phyloP scores from a whole-genome alignment of 1,284 basidiomycete genomes.

The Anthracocystis setariae region DNA sequence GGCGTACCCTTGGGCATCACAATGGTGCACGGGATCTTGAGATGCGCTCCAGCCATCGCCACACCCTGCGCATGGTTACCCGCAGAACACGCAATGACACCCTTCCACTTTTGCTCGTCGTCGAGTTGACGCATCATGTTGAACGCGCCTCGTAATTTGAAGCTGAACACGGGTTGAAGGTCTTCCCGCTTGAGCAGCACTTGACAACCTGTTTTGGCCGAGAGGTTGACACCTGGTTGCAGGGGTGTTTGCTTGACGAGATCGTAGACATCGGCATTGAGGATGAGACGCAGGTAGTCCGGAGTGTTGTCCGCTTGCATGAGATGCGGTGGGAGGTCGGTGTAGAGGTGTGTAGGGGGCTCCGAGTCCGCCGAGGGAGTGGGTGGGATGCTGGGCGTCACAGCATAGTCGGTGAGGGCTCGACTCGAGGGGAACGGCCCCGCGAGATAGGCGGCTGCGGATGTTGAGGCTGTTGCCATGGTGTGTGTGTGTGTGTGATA shows the following conservation, averaged over 20 bases:
- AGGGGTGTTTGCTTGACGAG: conserved; percentile 92
- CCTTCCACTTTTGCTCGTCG: conserved; percentile 92
- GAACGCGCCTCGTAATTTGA: conserved; percentile 93
- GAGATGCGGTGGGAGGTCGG: conserved; percentile 76
- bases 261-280: conserved; percentile 93
- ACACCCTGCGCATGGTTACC: conserved; percentile 99
- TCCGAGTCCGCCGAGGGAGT: conserved; percentile 22
- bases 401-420: conserved; percentile 37
- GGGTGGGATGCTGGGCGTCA: conserved; percentile 26
- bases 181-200: conserved; percentile 96
- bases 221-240: conserved; percentile 85
- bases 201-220: conserved; percentile 85
- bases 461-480: conserved; percentile 13
- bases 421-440: conserved; percentile 45
- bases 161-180: conserved; percentile 96
- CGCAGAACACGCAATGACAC: conserved; percentile 96
- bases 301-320: conserved; percentile 79
- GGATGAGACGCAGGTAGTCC: conserved; percentile 92
- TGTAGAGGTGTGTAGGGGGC: conserved; percentile 70
- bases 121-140: conserved; percentile 95
- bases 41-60: conserved; percentile 85
- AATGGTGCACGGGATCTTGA: conserved; percentile 93
- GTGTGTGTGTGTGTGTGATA: too few relatives aligned
- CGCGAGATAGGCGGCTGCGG: conserved; percentile 35
- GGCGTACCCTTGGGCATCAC: conserved; percentile 98